Conservation (phyloP, 306 rosid genomes). For the Clitoria ternatea region DNA sequence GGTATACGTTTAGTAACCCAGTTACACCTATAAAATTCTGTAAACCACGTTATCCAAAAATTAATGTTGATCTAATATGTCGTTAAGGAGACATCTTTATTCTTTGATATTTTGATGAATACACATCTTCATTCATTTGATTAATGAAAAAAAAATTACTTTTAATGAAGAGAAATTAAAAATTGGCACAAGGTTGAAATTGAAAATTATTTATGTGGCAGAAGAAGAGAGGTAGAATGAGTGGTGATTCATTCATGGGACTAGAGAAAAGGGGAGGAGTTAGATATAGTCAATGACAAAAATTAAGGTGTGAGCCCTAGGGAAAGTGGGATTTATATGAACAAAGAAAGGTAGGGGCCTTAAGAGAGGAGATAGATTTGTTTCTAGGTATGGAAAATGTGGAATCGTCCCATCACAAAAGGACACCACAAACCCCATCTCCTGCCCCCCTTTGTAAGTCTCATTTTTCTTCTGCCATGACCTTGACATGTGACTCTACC, state of each 20-base stretch:
- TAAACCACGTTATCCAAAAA: no score
- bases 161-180: no score
- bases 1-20: no score
- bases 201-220: neutral
- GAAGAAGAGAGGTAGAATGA: neutral
- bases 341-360: constrained; percentile 55
- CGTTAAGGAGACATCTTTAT: no score
- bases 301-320: constrained; percentile 23
- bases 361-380: constrained; percentile 36
- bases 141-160: no score
- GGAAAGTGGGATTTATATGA: constrained; percentile 51
- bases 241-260: constrained; percentile 30
- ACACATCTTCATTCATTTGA: no score
- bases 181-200: no score
- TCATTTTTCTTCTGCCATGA: constrained; percentile 22
- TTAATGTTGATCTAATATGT: no score
- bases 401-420: constrained; percentile 81
- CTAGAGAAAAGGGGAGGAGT: constrained; percentile 25
- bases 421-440: constrained; percentile 40
- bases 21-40: no score
- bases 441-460: constrained; percentile 23
- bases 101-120: no score
- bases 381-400: constrained; percentile 44
- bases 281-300: constrained; percentile 22
- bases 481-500: constrained; percentile 63